Evolutionary conservation across 2,329 filamentous ascomycete species (phyloP).

Genomic region (Monilinia laxa): DNA sequence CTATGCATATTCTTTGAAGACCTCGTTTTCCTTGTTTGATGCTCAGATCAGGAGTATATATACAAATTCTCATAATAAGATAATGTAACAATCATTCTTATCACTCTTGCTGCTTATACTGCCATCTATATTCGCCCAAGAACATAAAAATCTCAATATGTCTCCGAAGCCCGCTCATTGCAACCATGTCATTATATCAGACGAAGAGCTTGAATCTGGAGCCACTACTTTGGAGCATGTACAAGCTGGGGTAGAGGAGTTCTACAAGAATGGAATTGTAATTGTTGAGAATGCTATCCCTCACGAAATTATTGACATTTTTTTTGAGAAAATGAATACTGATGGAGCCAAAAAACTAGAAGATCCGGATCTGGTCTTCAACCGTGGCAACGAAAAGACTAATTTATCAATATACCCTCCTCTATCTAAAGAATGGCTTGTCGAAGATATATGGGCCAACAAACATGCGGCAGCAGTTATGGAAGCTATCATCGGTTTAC

Average conservation of each 20-base stretch:
- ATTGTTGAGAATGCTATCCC: slow-evolving; percentile 23
- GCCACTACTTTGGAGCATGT: slow-evolving; percentile 5
- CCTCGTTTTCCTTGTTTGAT: not conserved
- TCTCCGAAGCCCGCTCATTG: not conserved
- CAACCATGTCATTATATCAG: slow-evolving; percentile 9
- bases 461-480: slow-evolving; percentile 41
- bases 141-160: not conserved
- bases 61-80: not conserved
- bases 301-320: slow-evolving; percentile 14
- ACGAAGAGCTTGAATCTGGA: slow-evolving; percentile 15
- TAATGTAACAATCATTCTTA: not conserved
- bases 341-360: slow-evolving; percentile 14
- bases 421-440: slow-evolving; percentile 40
- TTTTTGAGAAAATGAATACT: slow-evolving; percentile 7
- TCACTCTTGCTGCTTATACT: not conserved
- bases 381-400: slow-evolving; percentile 50
- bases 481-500: slow-evolving; percentile 41
- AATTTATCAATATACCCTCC: slow-evolving; percentile 47
- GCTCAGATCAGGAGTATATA: not conserved
- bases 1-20: slow-evolving; percentile 11
- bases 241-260: slow-evolving; percentile 21
- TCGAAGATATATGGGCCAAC: slow-evolving; percentile 43
- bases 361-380: slow-evolving; percentile 14
- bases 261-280: slow-evolving; percentile 15
- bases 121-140: not conserved